These are phyloP conservation scores for Phaeolepiota aurea DNA, from an alignment of 768 basidiomycete genomes.

Conservation along the genomic window DNA sequence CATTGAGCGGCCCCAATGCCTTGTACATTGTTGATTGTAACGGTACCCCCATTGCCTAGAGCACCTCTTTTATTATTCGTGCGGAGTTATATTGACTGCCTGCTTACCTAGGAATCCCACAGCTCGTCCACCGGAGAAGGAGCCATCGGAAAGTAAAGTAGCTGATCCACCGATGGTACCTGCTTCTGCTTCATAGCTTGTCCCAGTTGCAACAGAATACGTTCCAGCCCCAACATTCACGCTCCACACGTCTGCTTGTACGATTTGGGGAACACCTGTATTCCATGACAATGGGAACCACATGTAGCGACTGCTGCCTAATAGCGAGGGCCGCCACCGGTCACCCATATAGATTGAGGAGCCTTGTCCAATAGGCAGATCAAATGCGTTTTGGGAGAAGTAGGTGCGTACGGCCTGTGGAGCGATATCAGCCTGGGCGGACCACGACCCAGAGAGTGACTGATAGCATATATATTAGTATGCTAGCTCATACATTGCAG, in stretches of 20 bases:
- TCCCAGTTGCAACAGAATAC: constrained; percentile 39
- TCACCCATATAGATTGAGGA: constrained; percentile 57
- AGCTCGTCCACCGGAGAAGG: constrained; percentile 44
- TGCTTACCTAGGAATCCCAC: constrained; percentile 50
- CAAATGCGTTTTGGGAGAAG: constrained; percentile 54
- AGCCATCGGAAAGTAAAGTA: constrained; percentile 28
- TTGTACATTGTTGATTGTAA: constrained; percentile 48
- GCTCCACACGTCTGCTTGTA: constrained; percentile 50
- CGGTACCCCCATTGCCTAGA: constrained; percentile 46
- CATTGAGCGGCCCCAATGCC: constrained; percentile 47
- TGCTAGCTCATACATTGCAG: neutral
- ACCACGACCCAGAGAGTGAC: constrained; percentile 49
- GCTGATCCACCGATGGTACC: constrained; percentile 42
- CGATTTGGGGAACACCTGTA: constrained; percentile 43
- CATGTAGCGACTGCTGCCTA: constrained; percentile 52
- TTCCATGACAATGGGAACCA: constrained; percentile 55
- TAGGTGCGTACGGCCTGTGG: constrained; percentile 43
- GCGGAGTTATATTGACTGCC: neutral
- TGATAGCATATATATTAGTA: constrained; percentile 11
- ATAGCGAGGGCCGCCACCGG: constrained; percentile 45
- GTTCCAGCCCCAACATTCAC: constrained; percentile 42
- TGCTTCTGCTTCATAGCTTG: constrained; percentile 47
- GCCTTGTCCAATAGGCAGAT: constrained; percentile 38
- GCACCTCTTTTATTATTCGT: neutral
- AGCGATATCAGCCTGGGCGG: constrained; percentile 48